Evolutionary conservation across 768 basidiomycete species (phyloP).

Genomic region (Dacryopinax spathularia): DNA sequence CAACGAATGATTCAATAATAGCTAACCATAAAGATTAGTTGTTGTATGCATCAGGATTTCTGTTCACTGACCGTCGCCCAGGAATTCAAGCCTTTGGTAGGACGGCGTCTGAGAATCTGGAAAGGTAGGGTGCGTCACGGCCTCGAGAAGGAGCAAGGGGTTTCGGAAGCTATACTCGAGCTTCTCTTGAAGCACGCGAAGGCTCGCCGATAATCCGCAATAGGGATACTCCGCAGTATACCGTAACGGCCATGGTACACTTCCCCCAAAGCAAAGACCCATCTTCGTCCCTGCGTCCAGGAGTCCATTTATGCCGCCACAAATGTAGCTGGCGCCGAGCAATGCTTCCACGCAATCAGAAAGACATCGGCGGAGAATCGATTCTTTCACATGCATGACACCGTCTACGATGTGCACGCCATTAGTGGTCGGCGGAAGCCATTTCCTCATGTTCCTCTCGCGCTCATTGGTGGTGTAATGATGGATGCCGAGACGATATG

Average conservation of each 20-base stretch:
- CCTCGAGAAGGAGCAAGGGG: conserved; percentile 53
- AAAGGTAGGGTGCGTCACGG: conserved; percentile 77
- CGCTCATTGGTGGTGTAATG: conserved; percentile 47
- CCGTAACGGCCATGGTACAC: conserved; percentile 51
- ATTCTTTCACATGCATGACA: conserved; percentile 29
- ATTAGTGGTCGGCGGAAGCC: conserved; percentile 40
- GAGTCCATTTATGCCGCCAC: conserved; percentile 58
- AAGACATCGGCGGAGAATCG: conserved; percentile 52
- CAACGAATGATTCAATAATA: conserved; percentile 55
- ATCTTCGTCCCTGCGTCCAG: conserved; percentile 49
- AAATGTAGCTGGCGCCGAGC: conserved; percentile 59
- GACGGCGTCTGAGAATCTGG: conserved; percentile 38
- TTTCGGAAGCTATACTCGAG: conserved; percentile 59
- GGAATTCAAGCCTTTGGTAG: conserved; percentile 77
- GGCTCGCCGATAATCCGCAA: conserved; percentile 15
- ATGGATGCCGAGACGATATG: conserved; percentile 49
- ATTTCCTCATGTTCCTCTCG: conserved; percentile 33
- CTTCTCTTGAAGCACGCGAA: conserved; percentile 35
- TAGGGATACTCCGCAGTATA: conserved; percentile 26
- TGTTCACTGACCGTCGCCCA: conserved; percentile 62
- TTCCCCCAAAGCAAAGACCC: conserved; percentile 59
- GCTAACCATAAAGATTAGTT: conserved; percentile 30
- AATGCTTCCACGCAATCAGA: conserved; percentile 84
- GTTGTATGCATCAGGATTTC: neutral
- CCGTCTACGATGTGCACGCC: conserved; percentile 16